phyloP scores from a whole-genome alignment of 2,329 filamentous ascomycete genomes.

The Diaporthe caulivora region DNA sequence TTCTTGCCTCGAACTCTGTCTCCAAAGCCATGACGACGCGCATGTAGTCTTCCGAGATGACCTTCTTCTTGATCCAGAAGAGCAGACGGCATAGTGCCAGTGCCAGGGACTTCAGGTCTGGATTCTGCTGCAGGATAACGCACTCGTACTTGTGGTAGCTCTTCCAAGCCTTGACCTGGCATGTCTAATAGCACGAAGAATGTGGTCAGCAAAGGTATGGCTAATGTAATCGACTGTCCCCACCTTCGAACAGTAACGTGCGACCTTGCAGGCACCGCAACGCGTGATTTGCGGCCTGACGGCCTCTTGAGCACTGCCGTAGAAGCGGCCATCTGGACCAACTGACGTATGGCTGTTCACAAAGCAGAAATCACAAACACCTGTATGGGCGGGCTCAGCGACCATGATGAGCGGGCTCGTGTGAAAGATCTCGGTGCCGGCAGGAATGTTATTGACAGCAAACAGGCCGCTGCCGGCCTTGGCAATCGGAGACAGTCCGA shows the following conservation, averaged over 20 bases:
- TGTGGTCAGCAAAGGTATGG: background rate
- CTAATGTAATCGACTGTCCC: background rate
- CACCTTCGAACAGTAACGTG: conserved; percentile 48
- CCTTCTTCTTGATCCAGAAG: conserved; percentile 43
- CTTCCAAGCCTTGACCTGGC: conserved; percentile 47
- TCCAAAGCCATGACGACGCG: conserved; percentile 42
- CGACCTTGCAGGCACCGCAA: conserved; percentile 45
- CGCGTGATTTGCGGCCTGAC: conserved; percentile 22
- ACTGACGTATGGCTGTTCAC: conserved; percentile 35
- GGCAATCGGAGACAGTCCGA: conserved; percentile 40
- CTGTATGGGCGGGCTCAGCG: conserved; percentile 37
- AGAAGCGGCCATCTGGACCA: conserved; percentile 34
- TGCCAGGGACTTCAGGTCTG: conserved; percentile 39
- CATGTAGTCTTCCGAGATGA: conserved; percentile 40
- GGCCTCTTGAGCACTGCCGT: background rate
- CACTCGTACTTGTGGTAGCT: conserved; percentile 49
- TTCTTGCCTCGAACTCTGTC: conserved; percentile 44
- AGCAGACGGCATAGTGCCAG: conserved; percentile 46
- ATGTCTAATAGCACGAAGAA: conserved; percentile 41
- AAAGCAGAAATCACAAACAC: conserved; percentile 48
- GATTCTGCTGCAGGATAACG: conserved; percentile 41
- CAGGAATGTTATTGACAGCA: conserved; percentile 35
- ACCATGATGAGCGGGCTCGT: conserved; percentile 41
- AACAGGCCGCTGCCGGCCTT: conserved; percentile 47
- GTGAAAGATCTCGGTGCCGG: conserved; percentile 46